Evolutionary conservation across 2,329 filamentous ascomycete genomes (phyloP), one percentile per base, ranked within the genome.

Genomic region (Claviceps africana): DNA sequence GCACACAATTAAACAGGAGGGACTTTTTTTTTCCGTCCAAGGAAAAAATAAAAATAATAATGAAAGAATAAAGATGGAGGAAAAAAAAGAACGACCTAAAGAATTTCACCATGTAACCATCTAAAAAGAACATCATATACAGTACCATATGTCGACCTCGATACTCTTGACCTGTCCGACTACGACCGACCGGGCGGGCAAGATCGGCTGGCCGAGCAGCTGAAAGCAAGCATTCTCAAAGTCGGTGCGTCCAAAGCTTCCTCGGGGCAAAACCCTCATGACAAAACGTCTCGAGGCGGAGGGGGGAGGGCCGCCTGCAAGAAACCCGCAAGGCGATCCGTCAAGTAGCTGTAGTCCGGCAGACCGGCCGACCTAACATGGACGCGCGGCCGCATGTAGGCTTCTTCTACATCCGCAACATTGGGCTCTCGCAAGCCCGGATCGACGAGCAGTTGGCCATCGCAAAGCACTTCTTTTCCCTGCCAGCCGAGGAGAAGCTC

Each of bases 401-500:
- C 0, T 79, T 83, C 66, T 83, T 83, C 65, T 82, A 82, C 55
- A 74, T 83, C 21, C 76, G 74, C 54, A 81, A 82, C 64, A 82
- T 78, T 55, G 79, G 78, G 33, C 69, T 83, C n/a, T 67, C 65
- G 1, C 77, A 82, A 60, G 77, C 81, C 47, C 69, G 80, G 60
- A 72, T 83, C 1, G 74, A 83, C 56, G 67, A 70, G 6, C 79
- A 83, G 56, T 83, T 82, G 55, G 77, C 79, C 13, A 71, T 83
- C 2, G 79, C 74, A 1, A 77, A 78, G 53, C 69, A 76, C 37
- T 73, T 83, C 55, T 82, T 82, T 58, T 61, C 72, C 4, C 66
- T 83, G 0, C 70, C 78, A 0, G 67, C 71, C 0, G 73, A 78
- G 10, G 78, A 83, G 59, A 83, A 82, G 58, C 69, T 77, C 50